phyloP scores from a whole-genome alignment of 176 grass and related monocot species.

The Triticum dicoccoides region DNA sequence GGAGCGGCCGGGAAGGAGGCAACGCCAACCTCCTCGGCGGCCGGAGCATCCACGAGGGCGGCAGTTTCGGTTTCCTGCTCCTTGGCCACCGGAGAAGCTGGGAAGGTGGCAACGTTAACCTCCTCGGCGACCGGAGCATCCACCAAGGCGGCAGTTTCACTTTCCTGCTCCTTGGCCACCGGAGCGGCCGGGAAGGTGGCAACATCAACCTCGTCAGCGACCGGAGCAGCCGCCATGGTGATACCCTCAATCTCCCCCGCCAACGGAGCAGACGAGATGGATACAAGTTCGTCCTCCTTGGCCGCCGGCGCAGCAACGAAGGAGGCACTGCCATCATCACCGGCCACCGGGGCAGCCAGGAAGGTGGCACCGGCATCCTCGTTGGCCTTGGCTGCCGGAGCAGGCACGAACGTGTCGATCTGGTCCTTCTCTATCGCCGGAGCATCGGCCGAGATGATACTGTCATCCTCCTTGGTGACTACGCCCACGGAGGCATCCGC shows the following conservation, averaged over 20 bases:
- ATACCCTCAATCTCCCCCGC: too few species aligned
- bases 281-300: background rate
- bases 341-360: background rate
- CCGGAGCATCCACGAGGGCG: background rate
- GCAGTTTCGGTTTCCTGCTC: background rate
- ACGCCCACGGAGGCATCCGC: background rate
- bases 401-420: background rate
- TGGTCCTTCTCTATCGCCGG: background rate
- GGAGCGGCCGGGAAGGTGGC: too few species aligned
- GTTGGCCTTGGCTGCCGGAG: background rate
- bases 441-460: background rate
- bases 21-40: background rate
- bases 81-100: background rate
- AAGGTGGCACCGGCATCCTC: background rate
- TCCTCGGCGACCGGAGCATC: background rate
- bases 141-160: too few species aligned
- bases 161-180: too few species aligned
- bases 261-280: background rate
- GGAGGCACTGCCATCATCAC: background rate
- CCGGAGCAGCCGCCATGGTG: too few species aligned
- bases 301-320: background rate
- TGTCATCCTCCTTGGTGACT: constrained; percentile 10
- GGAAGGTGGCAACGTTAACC: background rate
- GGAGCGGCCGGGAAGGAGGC: background rate
- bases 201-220: too few species aligned